Conservation (phyloP, 371 early-diverging fungal genomes). For the Mortierella sp. region DNA sequence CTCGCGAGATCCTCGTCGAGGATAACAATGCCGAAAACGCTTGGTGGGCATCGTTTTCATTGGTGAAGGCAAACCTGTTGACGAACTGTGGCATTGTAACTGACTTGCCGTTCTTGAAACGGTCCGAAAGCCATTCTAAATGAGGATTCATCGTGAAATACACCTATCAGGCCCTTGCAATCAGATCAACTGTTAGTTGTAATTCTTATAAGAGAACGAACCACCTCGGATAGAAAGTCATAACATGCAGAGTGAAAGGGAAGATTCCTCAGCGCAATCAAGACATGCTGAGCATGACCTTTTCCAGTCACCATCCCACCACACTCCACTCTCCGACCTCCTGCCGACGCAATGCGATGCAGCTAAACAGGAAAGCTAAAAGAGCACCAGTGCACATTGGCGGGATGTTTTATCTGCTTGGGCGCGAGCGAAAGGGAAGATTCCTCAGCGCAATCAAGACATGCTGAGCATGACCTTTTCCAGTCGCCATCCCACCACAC, state of each 20-base stretch:
- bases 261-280: conserved; percentile 14
- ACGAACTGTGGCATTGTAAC: conserved; percentile 15
- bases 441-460: conserved; percentile 10
- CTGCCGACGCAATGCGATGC: conserved; percentile 14
- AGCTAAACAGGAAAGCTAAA: conserved; percentile 23
- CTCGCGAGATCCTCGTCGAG: conserved; percentile 10
- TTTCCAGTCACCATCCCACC: conserved; percentile 23
- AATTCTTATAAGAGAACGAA: neutral
- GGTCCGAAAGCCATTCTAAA: conserved; percentile 9
- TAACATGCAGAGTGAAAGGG: conserved; percentile 8
- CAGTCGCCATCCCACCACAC: conserved; percentile 29
- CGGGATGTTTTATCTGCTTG: conserved; percentile 15
- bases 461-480: conserved; percentile 16
- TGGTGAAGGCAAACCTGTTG: conserved; percentile 12
- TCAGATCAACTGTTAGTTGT: conserved; percentile 2
- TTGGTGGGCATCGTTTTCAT: conserved; percentile 18
- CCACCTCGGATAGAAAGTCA: neutral
- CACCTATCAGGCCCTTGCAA: conserved; percentile 2
- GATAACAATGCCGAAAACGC: conserved; percentile 14
- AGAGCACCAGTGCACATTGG: conserved; percentile 19
- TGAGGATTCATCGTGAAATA: conserved; percentile 2
- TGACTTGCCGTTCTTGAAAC: conserved; percentile 5
- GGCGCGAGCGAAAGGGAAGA: neutral
- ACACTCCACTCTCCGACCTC: conserved; percentile 21
- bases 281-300: conserved; percentile 11